Base-by-base conservation (phyloP, 495 filamentous ascomycete genomes). In the Copromyces sp. region DNA sequence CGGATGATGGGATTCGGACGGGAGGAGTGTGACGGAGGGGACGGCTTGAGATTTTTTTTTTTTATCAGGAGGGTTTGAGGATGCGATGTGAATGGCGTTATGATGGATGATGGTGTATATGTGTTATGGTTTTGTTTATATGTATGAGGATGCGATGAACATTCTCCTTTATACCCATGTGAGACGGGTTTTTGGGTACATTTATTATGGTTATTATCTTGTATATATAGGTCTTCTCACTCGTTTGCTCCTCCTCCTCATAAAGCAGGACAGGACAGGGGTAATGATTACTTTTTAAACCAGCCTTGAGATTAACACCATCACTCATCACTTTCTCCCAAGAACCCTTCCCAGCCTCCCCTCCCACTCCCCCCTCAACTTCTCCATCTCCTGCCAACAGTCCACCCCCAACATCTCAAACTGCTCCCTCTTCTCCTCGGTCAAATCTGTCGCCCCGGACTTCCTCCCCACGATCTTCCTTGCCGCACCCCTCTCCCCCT, bases 341-440 rank as follows among this genome's bases (percentile, higher is more conserved):
- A 61, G 17, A n/a, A 70, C 71, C 41, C 74, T 71, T 2, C 75
- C 79, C 8, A 84, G 77, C 61, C 82, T 87, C 29, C 69, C 80
- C 79, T 96, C 94, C 95, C 95, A 99, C 77, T 88, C 83, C 70
- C 81, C 78, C 78, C 95, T 86, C 85, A 98, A 79, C 81, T 83
- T 86, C 84, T 99, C 95, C 89, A 99, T 94, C 83, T 91, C 83
- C 79, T 76, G 85, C 95, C 95, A 99, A 75, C 87, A 90, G 76
- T 84, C 80, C 68, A 87, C 87, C 3, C 93, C 95, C 47, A 91
- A 76, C 72, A 86, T 86, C 82, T 96, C 93, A 81, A 97, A 97
- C 74, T 87, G 82, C 70, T 86, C 87, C 73, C 85, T 89, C 47
- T 83, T 83, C 80, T 95, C 92, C 70, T 80, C 76, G 3, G 89